Base-by-base conservation (phyloP, 1,284 basidiomycete species). In the Marasmius sp. region DNA sequence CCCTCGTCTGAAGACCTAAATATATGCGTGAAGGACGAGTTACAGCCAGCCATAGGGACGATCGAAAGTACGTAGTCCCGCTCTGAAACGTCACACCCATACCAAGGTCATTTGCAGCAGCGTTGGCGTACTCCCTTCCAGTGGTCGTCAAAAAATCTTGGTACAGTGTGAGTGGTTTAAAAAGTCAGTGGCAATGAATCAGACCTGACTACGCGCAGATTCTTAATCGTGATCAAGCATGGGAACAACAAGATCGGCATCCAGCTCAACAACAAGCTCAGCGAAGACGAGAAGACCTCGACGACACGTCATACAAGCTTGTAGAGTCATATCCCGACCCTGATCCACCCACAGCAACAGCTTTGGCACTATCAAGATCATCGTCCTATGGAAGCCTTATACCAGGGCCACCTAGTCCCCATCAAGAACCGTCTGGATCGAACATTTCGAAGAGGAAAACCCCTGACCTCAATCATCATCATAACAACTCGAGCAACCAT, bases 1-100 rank as follows among this genome's bases (percentile, higher is more conserved):
- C 5, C 27, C 27, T 27, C 27, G 5, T 5, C 27, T 5, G 27
- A 27, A 27, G 27, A 27, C 27, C 27, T 27, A 27, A 27, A 27
- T 5, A 27, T 27, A 27, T 27, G 2, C 27, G 5, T 27, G 27
- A 27, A 27, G 27, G 27, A 27, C 27, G 27, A 27, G 27, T 27
- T 27, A 79, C 5, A 76, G 81, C 80, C 81, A 83, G 58, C 74
- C 70, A 64, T 56, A 73, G 66, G 27, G 27, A 27, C 27, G 27
- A 27, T 27, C 27, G 27, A 27, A 27, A 27, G 27, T 27, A 27
- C 27, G 27, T 27, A 5, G 5, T 27, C 27, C 27, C 27, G 27
- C 27, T 27, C 27, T 27, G 27, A 27, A 27, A 27, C 27, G 27
- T 27, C 27, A 5, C 27, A 2, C 2, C 27, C 27, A 27, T 27